Evolutionary conservation across 306 rosid genomes (phyloP).

Genomic region (Delonix regia): DNA sequence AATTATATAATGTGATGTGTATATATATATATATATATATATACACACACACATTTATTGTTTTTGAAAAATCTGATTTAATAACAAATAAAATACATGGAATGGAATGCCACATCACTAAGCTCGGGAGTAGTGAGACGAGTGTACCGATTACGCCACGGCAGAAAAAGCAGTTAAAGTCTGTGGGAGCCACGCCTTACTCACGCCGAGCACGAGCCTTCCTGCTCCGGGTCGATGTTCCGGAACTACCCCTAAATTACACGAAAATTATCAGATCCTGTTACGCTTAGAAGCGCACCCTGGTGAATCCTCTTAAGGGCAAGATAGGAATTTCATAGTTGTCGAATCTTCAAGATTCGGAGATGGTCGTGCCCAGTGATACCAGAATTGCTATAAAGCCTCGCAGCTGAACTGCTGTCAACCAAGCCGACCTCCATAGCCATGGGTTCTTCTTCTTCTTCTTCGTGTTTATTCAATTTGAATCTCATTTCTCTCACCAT

Average conservation of each 20-base stretch:
- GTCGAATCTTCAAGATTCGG: neutral
- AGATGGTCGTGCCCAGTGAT: neutral
- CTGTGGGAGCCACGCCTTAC: neutral
- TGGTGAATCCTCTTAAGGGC: neutral
- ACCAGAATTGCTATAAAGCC: conserved; percentile 11
- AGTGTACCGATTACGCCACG: neutral
- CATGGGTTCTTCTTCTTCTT: neutral
- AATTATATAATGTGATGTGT: too few relatives aligned
- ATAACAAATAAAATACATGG: neutral
- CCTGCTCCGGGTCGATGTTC: neutral
- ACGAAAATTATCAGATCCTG: too few relatives aligned
- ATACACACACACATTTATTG: too few relatives aligned
- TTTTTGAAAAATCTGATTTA: too few relatives aligned
- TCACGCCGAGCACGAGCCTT: neutral
- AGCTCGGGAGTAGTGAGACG: neutral
- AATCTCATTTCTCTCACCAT: neutral
- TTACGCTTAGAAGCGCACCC: neutral
- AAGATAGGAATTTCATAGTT: neutral
- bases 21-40: too few relatives aligned
- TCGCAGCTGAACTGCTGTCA: neutral
- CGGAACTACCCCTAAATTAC: neutral
- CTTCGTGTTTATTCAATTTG: neutral
- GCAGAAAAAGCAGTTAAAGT: neutral
- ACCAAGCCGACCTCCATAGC: too few relatives aligned
- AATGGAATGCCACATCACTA: neutral